phyloP scores from a whole-genome alignment of 2,329 filamentous ascomycete species.

The Cryphonectria nitschkei region DNA sequence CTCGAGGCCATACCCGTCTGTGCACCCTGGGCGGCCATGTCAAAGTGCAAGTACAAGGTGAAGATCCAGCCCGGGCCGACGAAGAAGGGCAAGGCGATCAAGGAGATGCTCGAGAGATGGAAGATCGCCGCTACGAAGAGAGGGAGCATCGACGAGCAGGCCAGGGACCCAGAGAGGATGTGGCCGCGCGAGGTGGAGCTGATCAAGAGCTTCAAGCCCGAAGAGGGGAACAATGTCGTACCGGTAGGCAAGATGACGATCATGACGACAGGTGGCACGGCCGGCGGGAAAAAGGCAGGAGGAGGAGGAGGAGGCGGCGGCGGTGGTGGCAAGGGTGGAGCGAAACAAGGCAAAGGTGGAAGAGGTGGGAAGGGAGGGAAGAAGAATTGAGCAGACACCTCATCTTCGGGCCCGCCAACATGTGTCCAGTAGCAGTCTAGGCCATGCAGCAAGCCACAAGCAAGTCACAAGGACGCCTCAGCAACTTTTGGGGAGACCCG shows the following conservation, averaged over 20 bases:
- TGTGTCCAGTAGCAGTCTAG: background rate
- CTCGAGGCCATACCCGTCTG: slow-evolving; percentile 68
- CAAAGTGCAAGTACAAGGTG: slow-evolving; percentile 85
- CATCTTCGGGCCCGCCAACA: background rate
- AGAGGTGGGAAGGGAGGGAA: slow-evolving; percentile 39
- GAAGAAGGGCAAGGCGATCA: slow-evolving; percentile 94
- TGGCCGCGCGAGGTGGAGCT: slow-evolving; percentile 88
- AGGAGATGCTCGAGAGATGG: slow-evolving; percentile 87
- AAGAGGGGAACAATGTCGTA: slow-evolving; percentile 79
- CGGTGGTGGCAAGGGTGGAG: slow-evolving; percentile 44
- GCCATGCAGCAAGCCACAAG: background rate
- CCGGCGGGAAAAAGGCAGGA: slow-evolving; percentile 47
- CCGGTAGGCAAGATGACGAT: slow-evolving; percentile 81
- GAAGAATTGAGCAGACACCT: slow-evolving; percentile 36
- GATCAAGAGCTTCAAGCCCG: slow-evolving; percentile 77
- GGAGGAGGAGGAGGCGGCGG: slow-evolving; percentile 42
- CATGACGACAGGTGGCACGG: slow-evolving; percentile 67
- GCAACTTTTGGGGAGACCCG: background rate
- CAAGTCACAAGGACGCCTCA: background rate
- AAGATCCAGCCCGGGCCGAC: slow-evolving; percentile 88
- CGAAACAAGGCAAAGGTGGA: slow-evolving; percentile 3
- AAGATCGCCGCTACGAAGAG: slow-evolving; percentile 63
- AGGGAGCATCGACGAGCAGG: slow-evolving; percentile 63
- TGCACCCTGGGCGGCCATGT: slow-evolving; percentile 66
- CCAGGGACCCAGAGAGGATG: slow-evolving; percentile 71